Evolutionary conservation across 177 flowering plant genomes (phyloP), one percentile per base, ranked within the genome.

Genomic region (Tripterygium wilfordii): DNA sequence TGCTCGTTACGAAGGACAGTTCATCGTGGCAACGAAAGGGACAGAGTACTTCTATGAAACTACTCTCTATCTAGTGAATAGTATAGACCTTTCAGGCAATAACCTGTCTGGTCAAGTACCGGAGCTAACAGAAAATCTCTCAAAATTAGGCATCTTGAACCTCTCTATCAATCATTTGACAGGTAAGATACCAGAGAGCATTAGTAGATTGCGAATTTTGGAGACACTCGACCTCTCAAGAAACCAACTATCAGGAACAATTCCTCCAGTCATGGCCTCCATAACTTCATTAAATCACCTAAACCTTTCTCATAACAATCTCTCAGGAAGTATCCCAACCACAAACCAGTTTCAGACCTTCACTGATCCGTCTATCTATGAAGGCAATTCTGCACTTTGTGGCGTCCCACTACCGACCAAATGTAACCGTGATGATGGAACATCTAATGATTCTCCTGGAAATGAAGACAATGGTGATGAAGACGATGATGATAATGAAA

Each of bases 291-390:
- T 56, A 31, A 5, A 23, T 30, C 45, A 46, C 32, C 13, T 54
- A 27, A 45, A 54, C 31, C 19, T 45, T 2, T 53, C 57, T 17
- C 7, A 44, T 42, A 53, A 55, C 22, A 54, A 54, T 28, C 10
- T 54, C 26, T 44, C 58, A 10, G 58, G 58, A 4, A 12, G 19
- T 14, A 54, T 54, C n/a, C 58, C 58, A 28, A 14, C 50, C 3
- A 15, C 27, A 24, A 56, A 46, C 20, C 60, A 56, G 27, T 56
- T 56, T 6, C 40, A 30, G 3, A 56, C 46, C 39, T 32, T 56
- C 7, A 38, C 13, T 16, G 51, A 54, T 39, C 48, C 41, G 4
- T 54, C 51, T 1, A 45, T 28, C 8, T 54, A 26, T 29, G 54
- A 19, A 24, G 51, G 51, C 2, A 54, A 54, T 19, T 20, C 28